A percentile compares a stretch with the other conserved stretches of the same genome.
Evolutionary conservation across 805 yeast species (phyloP).

Genomic region (Saccharomycopsis schoenii): DNA sequence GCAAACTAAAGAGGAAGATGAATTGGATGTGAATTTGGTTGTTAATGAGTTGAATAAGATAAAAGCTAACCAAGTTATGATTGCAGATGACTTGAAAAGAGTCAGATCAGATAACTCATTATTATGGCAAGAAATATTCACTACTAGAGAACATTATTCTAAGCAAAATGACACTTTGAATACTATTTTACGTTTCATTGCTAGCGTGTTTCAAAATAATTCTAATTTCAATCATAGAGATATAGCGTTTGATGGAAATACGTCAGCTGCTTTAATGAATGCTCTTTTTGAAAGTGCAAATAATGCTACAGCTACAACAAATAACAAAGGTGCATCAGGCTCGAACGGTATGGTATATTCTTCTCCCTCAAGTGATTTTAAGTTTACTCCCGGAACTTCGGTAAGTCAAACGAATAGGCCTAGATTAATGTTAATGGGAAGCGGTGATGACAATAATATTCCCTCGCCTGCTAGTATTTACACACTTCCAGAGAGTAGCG

Average conservation of each 20-base stretch:
- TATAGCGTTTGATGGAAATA: conserved; percentile 10
- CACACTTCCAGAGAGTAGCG: neutral
- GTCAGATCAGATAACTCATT: conserved; percentile 81
- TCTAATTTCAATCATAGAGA: conserved; percentile 8
- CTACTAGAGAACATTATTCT: conserved; percentile 76
- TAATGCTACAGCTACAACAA: neutral
- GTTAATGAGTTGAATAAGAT: conserved; percentile 66
- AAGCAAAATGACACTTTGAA: conserved; percentile 83
- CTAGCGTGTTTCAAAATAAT: conserved; percentile 40
- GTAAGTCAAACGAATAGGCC: neutral
- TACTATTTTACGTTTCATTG: conserved; percentile 76
- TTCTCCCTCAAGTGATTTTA: neutral
- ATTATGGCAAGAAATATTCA: conserved; percentile 81
- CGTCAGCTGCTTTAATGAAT: conserved; percentile 2
- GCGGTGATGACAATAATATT: neutral
- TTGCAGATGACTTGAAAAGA: conserved; percentile 75
- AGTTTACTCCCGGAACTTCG: neutral
- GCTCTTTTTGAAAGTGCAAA: conserved; percentile 11
- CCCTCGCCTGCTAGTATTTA: conserved; percentile 3
- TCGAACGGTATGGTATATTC: neutral
- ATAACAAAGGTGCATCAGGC: neutral
- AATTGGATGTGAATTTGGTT: conserved; percentile 41
- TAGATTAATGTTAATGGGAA: conserved; percentile 12
- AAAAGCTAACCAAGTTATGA: conserved; percentile 67
- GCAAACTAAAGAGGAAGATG: conserved; percentile 10